Base-by-base conservation (phyloP, 176 grass and related monocot genomes). In the Rhipidocladum racemiflorum region DNA sequence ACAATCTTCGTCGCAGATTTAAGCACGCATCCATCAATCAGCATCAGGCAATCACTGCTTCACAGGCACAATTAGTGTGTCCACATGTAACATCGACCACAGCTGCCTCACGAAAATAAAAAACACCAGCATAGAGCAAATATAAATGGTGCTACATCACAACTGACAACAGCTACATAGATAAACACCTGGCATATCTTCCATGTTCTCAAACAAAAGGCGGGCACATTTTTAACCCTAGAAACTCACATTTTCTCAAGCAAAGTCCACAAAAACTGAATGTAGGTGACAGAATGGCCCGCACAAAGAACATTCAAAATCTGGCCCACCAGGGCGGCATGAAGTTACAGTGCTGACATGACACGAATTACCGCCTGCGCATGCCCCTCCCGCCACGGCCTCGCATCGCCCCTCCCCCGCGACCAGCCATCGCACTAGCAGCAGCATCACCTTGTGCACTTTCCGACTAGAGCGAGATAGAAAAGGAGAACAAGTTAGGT, bases 381-480 rank as follows among this genome's bases (percentile, higher is more conserved):
- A 99, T 99, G 34, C 96, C 92, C 77, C 96, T 87, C 36, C 92
- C 96, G 23, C 96, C 96, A 44, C 96, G 91, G 12, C 96, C 96
- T 17, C 92, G 86, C 72, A 99, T 87, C 16, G 65, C 91, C 7
- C 85, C 87, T 50, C 90, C 87, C 28, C 91, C 96, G 18, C 87
- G 92, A 2, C 95, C 95, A 57, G 61, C 90, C 95, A 98, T 98
- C 4, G 92, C 95, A 42, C 81, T 67, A 68, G 92, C 92, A 68
- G 92, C 96, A 27, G 96, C 96, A 1, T 99, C 92, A 32, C 96
- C 96, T 90, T 99, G 96, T 10, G 92, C 92, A 8, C 96, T 95
- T 65, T 99, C 96, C 2, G 96, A 93, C 96, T 99, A 40, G 43
- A 81, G 28, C 20, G 86, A 29, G 5, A 7, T 21, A 61, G 17